Evolutionary conservation across 2,329 filamentous ascomycete genomes (phyloP).

Genomic region (Blastomyces gilchristii): DNA sequence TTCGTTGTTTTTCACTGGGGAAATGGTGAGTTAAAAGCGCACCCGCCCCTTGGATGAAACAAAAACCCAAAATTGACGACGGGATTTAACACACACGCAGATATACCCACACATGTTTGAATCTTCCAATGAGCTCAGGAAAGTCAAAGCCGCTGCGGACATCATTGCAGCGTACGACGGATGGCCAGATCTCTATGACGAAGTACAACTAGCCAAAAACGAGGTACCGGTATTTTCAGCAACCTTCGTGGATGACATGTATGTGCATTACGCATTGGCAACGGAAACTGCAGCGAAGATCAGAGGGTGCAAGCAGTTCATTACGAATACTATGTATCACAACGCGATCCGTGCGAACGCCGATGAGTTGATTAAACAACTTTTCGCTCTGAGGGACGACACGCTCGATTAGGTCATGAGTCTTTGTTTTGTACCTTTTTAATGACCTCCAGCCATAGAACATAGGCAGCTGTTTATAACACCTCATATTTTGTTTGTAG

Average conservation of each 20-base stretch:
- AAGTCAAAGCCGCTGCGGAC: constrained; percentile 58
- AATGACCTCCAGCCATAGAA: not conserved
- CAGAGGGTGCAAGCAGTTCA: constrained; percentile 65
- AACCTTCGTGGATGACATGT: constrained; percentile 81
- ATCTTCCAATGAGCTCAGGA: constrained; percentile 63
- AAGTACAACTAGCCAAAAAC: constrained; percentile 61
- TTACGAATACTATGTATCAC: constrained; percentile 83
- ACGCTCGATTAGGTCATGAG: constrained; percentile 43
- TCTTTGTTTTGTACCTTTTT: not conserved
- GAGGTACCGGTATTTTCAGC: constrained; percentile 78
- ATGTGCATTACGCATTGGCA: constrained; percentile 68
- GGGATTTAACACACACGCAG: constrained; percentile 20
- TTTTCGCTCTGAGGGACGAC: constrained; percentile 69
- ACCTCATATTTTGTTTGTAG: not conserved
- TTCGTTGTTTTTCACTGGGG: constrained; percentile 72
- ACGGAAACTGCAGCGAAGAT: constrained; percentile 64
- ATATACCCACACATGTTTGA: constrained; percentile 78
- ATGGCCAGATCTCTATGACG: constrained; percentile 71
- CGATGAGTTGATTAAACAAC: constrained; percentile 63
- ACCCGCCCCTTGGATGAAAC: not conserved
- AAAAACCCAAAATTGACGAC: constrained; percentile 9
- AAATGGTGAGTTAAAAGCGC: constrained; percentile 51
- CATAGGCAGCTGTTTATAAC: not conserved
- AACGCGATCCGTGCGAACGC: constrained; percentile 64
- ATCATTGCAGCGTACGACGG: constrained; percentile 56